phyloP scores from a whole-genome alignment of 192 early-diverging fungal genomes.

The Dissophora globulifera region DNA sequence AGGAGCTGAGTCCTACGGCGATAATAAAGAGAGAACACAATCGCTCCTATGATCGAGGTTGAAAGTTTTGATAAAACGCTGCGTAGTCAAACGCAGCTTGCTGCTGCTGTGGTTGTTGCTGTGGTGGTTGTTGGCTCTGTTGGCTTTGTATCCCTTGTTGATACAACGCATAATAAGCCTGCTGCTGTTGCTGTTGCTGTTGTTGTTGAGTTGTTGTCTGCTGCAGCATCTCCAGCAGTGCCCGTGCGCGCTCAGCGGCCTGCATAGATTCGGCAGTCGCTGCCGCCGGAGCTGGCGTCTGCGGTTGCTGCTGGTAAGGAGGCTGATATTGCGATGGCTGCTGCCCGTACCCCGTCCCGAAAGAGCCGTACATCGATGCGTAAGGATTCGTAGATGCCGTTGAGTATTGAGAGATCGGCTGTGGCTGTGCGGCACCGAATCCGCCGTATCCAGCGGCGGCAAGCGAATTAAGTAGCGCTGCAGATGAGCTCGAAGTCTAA shows the following conservation, averaged over 20 bases:
- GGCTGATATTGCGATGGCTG: background rate
- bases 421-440: background rate
- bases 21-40: no score
- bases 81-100: constrained; percentile 7
- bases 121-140: constrained; percentile 16
- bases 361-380: background rate
- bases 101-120: constrained; percentile 8
- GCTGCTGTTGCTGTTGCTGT: constrained; percentile 24
- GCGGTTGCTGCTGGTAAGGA: background rate
- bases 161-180: constrained; percentile 10
- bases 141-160: background rate
- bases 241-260: constrained; percentile 1
- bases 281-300: constrained; percentile 6
- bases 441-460: background rate
- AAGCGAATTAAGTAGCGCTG: background rate
- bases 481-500: background rate
- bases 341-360: background rate
- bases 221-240: constrained; percentile 16
- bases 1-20: no score
- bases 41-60: background rate
- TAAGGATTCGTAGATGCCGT: background rate
- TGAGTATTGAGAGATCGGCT: background rate
- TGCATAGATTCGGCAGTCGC: background rate
- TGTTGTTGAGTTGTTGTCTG: constrained; percentile 13
- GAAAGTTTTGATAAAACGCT: background rate